These are phyloP conservation scores for Dioscorea cayenensis DNA, from an alignment of 116 monocot genomes.

Conservation along the genomic window DNA sequence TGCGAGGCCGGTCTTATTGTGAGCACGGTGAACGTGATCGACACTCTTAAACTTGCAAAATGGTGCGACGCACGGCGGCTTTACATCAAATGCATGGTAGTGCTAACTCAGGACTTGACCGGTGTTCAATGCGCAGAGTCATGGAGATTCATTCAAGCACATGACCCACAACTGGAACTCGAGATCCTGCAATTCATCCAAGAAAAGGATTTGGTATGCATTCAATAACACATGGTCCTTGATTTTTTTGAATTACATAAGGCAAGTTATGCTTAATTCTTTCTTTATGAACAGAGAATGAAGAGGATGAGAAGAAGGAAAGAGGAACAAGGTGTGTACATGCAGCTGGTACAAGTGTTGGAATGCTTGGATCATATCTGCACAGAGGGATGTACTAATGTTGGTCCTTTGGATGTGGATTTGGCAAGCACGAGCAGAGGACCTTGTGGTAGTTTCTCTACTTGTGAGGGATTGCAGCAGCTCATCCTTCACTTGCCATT, in stretches of 20 bases:
- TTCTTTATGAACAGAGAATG: slow-evolving; percentile 18
- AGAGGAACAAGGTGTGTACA: slow-evolving; percentile 42
- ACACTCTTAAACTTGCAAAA: slow-evolving; percentile 57
- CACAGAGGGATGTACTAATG: slow-evolving; percentile 40
- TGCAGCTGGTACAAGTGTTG: slow-evolving; percentile 59
- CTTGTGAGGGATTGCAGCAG: slow-evolving; percentile 51
- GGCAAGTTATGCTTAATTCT: neutral
- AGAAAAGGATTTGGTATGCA: slow-evolving; percentile 44
- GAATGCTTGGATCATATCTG: slow-evolving; percentile 69
- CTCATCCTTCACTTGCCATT: slow-evolving; percentile 61
- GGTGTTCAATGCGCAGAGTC: slow-evolving; percentile 52
- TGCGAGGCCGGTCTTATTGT: slow-evolving; percentile 18
- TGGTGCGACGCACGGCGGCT: slow-evolving; percentile 67
- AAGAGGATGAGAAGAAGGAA: slow-evolving; percentile 38
- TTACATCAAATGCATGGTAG: slow-evolving; percentile 37
- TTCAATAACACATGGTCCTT: neutral
- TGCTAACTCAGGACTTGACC: slow-evolving; percentile 38
- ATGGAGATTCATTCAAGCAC: slow-evolving; percentile 61
- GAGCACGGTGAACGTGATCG: slow-evolving; percentile 16
- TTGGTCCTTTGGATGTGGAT: slow-evolving; percentile 29
- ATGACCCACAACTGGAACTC: slow-evolving; percentile 68
- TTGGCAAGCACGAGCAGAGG: slow-evolving; percentile 10
- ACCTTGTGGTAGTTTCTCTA: slow-evolving; percentile 33
- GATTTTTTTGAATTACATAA: no score
- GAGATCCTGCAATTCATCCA: slow-evolving; percentile 52